A percentile compares a stretch with the other conserved stretches of the same genome.
phyloP scores from a whole-genome alignment of 2,329 filamentous ascomycete genomes.

The Monosporascus sp. region DNA sequence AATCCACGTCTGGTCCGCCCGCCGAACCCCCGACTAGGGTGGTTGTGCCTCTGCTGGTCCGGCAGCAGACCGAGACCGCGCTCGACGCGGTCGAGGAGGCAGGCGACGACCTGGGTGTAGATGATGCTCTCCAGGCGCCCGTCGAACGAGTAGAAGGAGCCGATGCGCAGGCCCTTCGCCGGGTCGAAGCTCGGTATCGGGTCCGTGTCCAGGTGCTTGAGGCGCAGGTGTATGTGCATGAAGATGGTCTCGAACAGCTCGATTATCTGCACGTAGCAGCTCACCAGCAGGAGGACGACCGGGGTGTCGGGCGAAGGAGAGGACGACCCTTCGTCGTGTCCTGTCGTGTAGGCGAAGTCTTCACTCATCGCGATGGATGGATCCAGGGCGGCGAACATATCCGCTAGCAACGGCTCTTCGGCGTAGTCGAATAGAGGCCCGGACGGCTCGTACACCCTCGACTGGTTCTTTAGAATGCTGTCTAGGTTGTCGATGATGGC shows the following conservation, averaged over 20 bases:
- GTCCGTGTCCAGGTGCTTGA: conserved; percentile 1
- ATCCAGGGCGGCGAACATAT: not conserved
- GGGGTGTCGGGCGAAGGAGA: conserved; percentile 2
- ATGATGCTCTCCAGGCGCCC: conserved; percentile 12
- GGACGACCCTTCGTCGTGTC: not conserved
- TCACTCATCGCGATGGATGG: too few species aligned
- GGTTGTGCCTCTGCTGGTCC: conserved; percentile 4
- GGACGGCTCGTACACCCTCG: not conserved
- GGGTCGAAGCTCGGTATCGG: conserved; percentile 5
- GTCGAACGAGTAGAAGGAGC: conserved; percentile 11
- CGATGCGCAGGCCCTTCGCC: conserved; percentile 11
- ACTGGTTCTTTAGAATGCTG: not conserved
- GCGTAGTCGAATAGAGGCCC: not conserved
- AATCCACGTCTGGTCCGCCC: not conserved
- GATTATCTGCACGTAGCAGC: conserved; percentile 15
- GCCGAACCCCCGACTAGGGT: not conserved
- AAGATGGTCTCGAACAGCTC: conserved; percentile 11
- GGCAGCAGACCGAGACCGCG: conserved; percentile 10
- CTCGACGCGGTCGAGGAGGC: conserved; percentile 14
- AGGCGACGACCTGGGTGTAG: conserved; percentile 11
- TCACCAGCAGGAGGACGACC: conserved; percentile 10
- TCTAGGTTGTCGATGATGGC: not conserved
- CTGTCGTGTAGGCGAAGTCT: not conserved
- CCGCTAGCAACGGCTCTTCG: not conserved
- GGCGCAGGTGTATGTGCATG: conserved; percentile 5